Conservation (phyloP, 1,284 basidiomycete species). For the Sphagnurus paluster region DNA sequence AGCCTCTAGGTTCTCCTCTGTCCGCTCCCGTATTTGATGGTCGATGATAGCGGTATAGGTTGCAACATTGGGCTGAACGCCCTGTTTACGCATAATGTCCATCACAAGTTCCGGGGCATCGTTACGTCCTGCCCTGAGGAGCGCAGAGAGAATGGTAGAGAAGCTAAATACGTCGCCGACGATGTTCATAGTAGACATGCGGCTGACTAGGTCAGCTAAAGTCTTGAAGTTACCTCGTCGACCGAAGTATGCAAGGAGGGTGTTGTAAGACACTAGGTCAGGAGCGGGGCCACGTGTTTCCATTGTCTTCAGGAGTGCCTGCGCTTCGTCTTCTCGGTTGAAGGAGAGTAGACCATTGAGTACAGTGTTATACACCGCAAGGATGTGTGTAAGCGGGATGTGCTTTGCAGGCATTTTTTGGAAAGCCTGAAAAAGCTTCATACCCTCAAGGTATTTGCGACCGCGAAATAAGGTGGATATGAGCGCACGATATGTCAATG, state of each 20-base stretch:
- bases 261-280: constrained; percentile 79
- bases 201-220: constrained; percentile 55
- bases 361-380: constrained; percentile 63
- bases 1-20: constrained; percentile 51
- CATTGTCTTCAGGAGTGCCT: constrained; percentile 49
- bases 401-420: constrained; percentile 30
- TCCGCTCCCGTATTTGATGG: constrained; percentile 60
- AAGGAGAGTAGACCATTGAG: constrained; percentile 58
- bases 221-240: constrained; percentile 58
- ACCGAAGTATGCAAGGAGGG: constrained; percentile 66
- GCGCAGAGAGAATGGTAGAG: constrained; percentile 74
- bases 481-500: constrained; percentile 59
- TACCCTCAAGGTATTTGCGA: constrained; percentile 43
- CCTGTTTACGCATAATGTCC: constrained; percentile 70
- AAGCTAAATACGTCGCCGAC: constrained; percentile 78
- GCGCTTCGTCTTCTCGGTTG: constrained; percentile 43
- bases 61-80: constrained; percentile 70
- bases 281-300: constrained; percentile 53
- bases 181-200: constrained; percentile 53
- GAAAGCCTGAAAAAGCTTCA: constrained; percentile 53
- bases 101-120: constrained; percentile 67
- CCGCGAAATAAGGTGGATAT: constrained; percentile 55
- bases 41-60: constrained; percentile 77
- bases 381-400: constrained; percentile 23
- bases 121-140: constrained; percentile 64